Conservation (phyloP, 805 yeast species). For the Candida easanensis region DNA sequence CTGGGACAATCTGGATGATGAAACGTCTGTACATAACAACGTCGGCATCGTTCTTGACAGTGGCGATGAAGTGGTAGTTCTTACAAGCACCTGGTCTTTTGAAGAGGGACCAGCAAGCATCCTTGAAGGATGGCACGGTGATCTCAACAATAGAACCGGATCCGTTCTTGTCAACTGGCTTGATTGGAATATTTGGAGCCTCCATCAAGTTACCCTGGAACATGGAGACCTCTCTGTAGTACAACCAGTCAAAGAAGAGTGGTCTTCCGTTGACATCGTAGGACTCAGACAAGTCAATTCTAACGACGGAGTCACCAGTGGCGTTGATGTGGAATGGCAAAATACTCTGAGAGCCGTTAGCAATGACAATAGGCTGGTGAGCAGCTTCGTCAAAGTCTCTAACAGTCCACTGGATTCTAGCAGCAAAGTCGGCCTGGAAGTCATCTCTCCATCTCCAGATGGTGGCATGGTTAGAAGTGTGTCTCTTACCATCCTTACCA, state of each 20-base stretch:
- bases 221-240: constrained; percentile 24
- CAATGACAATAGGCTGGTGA: constrained; percentile 28
- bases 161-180: constrained; percentile 4
- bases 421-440: constrained; percentile 31
- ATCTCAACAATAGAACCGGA: constrained; percentile 17
- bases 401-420: constrained; percentile 33
- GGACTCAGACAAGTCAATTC: constrained; percentile 5
- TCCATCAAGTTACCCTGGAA: constrained; percentile 24
- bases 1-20: constrained; percentile 1
- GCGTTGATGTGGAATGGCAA: constrained; percentile 20
- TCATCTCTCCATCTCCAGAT: constrained; percentile 36
- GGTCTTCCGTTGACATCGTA: constrained; percentile 11
- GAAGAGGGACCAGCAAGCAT: constrained; percentile 7
- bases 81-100: constrained; percentile 15
- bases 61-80: constrained; percentile 25
- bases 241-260: constrained; percentile 24
- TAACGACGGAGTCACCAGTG: constrained; percentile 5
- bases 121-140: constrained; percentile 13
- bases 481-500: constrained; percentile 11
- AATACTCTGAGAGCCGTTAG: constrained; percentile 23
- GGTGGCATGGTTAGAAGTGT: constrained; percentile 28
- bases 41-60: constrained; percentile 15
- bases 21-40: not conserved
- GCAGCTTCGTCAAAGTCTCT: constrained; percentile 23
- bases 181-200: constrained; percentile 21